Evolutionary conservation across 495 filamentous ascomycete genomes (phyloP).

Genomic region (Xylaria cubensis): DNA sequence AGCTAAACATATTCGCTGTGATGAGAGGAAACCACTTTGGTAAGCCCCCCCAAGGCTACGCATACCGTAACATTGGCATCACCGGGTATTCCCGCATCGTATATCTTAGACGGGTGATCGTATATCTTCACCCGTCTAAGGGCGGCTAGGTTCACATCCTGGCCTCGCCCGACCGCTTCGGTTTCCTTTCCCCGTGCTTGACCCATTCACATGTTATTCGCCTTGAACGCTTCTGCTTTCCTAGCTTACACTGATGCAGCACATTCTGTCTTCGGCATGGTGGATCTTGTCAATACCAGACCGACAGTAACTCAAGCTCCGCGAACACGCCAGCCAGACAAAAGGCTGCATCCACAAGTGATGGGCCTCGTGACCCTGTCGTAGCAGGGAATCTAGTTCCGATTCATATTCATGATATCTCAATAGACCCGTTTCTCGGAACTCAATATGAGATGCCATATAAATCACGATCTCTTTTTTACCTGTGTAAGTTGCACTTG

Average conservation of each 20-base stretch:
- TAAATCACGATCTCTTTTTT: conserved; percentile 41
- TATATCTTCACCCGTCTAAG: neutral
- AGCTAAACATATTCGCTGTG: conserved; percentile 43
- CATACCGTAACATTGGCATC: neutral
- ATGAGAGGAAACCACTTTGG: conserved; percentile 45
- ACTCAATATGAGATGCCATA: conserved; percentile 40
- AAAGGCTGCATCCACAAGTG: conserved; percentile 27
- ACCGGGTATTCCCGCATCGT: conserved; percentile 8
- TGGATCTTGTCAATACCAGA: conserved; percentile 40
- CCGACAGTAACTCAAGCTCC: conserved; percentile 34
- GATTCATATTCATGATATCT: conserved; percentile 29
- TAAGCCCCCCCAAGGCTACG: conserved; percentile 31
- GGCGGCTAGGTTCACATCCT: neutral
- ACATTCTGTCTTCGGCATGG: conserved; percentile 45
- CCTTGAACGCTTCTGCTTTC: conserved; percentile 16
- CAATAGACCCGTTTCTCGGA: conserved; percentile 39
- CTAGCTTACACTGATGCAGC: conserved; percentile 33
- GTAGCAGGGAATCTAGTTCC: conserved; percentile 30
- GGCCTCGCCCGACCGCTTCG: neutral
- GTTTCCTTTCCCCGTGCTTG: neutral
- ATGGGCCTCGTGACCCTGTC: neutral
- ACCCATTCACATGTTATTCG: neutral
- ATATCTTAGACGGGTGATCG: neutral
- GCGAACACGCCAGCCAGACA: conserved; percentile 28
- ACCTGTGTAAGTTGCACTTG: conserved; percentile 38